Base-by-base conservation (phyloP, 2,329 filamentous ascomycete species). In the Eurotiales sp. region DNA sequence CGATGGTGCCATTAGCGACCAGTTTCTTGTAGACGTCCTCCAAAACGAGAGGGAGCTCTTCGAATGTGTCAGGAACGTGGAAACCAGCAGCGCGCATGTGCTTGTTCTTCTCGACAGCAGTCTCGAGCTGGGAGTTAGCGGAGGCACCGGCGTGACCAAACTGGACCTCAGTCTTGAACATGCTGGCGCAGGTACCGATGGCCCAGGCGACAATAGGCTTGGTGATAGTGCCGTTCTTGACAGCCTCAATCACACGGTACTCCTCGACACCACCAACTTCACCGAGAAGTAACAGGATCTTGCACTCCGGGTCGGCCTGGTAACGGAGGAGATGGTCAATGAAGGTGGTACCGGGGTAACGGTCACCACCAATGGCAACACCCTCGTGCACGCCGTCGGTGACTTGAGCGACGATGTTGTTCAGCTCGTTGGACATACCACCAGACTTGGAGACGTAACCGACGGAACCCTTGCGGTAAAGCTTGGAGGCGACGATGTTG, bases 161-260 rank as follows among this genome's bases (percentile, higher is more conserved):
- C 76, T 99, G 93, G 41, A 99, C 93, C 80, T 99, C 93, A 36
- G 93, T 99, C 86, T 96, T 97, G 82, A 99, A 95, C 90, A 99
- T 93, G 82, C 89, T 92, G 58, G 93, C 93, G 75, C 95, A 96
- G 65, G 93, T 99, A 80, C 93, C 93, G 68, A 99, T 99, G 62
- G 93, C 93, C 93, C 93, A 99, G 39, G 93, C 93, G 56, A 99
- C 91, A 67, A 99, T 93, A 66, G 93, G 93, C 85, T 99, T 99
- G 72, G 87, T 99, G 73, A 99, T 96, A 70, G 83, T 75, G 66
- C 93, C 93, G 60, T 87, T 81, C 85, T 97, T 93, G 64, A 99
- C 89, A 55, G 93, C 93, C 68, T 99, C 92, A 62, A 99, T 96
- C 63, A 99, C 93, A 76, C 95, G 91, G 84, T 99, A 99, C 77